Evolutionary conservation across 106 monocot species (phyloP).

Genomic region (Hemerocallis citrina): DNA sequence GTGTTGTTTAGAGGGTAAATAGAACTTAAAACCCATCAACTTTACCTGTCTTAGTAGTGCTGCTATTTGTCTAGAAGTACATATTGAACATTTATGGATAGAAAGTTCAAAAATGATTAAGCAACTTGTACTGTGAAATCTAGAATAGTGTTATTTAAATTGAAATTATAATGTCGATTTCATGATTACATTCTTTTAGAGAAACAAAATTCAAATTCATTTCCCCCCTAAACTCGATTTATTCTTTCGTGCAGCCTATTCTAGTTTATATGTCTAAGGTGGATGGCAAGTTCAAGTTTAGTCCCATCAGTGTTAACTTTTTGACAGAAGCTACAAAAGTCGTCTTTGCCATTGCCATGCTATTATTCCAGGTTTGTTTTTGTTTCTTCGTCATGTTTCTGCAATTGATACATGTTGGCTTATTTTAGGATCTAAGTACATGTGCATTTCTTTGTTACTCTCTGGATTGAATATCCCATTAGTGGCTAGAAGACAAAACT

Average conservation of each 20-base stretch:
- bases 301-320: constrained; percentile 90
- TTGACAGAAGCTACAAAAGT: constrained; percentile 80
- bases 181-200: not conserved
- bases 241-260: constrained; percentile 53
- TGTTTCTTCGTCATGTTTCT: not conserved
- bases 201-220: not conserved
- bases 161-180: not conserved
- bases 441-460: not conserved
- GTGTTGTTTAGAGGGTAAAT: not conserved
- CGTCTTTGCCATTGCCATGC: constrained; percentile 71
- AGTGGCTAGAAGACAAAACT: not conserved
- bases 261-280: constrained; percentile 92
- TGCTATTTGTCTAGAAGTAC: not conserved
- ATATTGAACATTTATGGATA: not conserved
- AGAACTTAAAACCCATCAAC: not conserved
- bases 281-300: constrained; percentile 84
- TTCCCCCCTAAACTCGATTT: not conserved
- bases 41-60: not conserved
- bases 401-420: not conserved
- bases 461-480: not conserved
- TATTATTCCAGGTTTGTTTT: constrained; percentile 68
- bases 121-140: not conserved
- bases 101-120: not conserved
- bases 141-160: too few species aligned
- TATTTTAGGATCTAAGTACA: not conserved